Evolutionary conservation across 78 protist genomes (phyloP).

Genomic region (Dictyostelium purpureum): DNA sequence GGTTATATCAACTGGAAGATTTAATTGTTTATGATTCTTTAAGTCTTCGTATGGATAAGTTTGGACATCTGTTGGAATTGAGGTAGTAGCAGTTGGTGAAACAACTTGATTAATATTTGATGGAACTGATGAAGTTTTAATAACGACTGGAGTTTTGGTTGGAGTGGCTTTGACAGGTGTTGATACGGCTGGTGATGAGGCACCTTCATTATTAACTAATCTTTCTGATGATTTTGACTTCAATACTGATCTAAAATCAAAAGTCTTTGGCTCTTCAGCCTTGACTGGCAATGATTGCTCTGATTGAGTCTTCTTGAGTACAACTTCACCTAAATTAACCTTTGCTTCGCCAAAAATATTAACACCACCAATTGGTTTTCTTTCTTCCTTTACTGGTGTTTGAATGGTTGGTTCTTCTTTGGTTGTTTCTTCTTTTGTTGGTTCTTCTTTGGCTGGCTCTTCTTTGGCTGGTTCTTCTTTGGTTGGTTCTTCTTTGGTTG

Average conservation of each 20-base stretch:
- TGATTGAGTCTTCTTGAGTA: slow-evolving; percentile 42
- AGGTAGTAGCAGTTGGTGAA: neutral
- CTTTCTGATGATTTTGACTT: slow-evolving; percentile 19
- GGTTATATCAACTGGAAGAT: slow-evolving; percentile 4
- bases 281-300: neutral
- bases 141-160: slow-evolving; percentile 24
- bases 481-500: neutral
- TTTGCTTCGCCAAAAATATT: slow-evolving; percentile 43
- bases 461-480: neutral
- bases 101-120: slow-evolving; percentile 9
- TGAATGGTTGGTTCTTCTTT: neutral
- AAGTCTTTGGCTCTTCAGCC: neutral
- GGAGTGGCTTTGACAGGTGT: slow-evolving; percentile 15
- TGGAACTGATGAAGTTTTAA: neutral
- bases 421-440: neutral
- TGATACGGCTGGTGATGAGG: neutral
- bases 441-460: slow-evolving; percentile 8
- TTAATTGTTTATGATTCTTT: slow-evolving; percentile 26
- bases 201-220: neutral
- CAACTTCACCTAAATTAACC: slow-evolving; percentile 9
- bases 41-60: slow-evolving; percentile 9
- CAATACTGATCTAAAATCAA: slow-evolving; percentile 65
- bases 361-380: slow-evolving; percentile 36
- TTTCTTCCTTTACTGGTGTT: neutral
- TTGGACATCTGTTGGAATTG: neutral